Conservation (phyloP, 306 rosid species). For the Rosa multiflora region DNA sequence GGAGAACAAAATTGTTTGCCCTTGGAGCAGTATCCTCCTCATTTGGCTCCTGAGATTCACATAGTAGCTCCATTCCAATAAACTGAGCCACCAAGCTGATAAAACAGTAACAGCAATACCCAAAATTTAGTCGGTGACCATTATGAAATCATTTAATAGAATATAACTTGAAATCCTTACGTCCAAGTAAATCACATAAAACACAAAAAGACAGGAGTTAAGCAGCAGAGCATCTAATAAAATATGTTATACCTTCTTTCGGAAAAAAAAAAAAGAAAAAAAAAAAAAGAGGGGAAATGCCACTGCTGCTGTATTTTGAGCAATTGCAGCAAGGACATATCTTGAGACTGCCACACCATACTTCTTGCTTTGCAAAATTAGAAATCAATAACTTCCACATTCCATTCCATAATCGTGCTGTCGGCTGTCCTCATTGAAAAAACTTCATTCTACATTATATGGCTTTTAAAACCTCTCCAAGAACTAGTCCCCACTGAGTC, state of each 20-base stretch:
- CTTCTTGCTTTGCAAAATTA: not conserved
- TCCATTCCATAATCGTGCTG: not conserved
- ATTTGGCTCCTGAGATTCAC: not conserved
- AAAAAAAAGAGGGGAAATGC: not conserved
- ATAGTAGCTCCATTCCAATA: not conserved
- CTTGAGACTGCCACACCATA: not conserved
- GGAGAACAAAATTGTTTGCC: not conserved
- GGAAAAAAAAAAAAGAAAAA: too few relatives aligned
- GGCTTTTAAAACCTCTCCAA: constrained; percentile 76
- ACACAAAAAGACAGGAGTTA: not conserved
- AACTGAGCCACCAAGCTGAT: not conserved
- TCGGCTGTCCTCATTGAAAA: constrained; percentile 19
- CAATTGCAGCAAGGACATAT: not conserved
- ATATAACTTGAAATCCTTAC: not conserved
- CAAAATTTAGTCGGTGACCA: not conserved
- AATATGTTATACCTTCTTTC: not conserved
- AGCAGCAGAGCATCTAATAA: not conserved
- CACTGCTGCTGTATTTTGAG: not conserved
- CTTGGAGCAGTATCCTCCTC: not conserved
- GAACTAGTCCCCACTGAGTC: constrained; percentile 93
- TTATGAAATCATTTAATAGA: not conserved
- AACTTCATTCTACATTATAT: constrained; percentile 32
- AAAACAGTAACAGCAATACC: not conserved
- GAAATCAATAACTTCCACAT: not conserved
- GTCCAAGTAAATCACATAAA: not conserved